Evolutionary conservation across 2,329 filamentous ascomycete genomes (phyloP).

Genomic region (Clonostachys sp.): DNA sequence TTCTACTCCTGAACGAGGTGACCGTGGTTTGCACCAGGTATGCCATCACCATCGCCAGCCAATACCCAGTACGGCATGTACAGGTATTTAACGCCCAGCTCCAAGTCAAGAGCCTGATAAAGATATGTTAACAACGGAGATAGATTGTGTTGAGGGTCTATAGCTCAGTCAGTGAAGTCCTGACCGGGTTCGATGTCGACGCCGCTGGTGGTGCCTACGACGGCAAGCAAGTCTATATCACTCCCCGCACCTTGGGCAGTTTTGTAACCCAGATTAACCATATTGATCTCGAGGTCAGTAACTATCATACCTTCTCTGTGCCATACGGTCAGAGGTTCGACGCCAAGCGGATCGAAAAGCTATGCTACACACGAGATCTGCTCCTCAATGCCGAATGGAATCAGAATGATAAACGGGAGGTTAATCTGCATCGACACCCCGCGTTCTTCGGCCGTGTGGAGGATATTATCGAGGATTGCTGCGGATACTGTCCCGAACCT

Average conservation of each 20-base stretch:
- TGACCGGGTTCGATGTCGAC: slow-evolving; percentile 86
- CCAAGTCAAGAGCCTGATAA: no score
- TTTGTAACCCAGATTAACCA: slow-evolving; percentile 81
- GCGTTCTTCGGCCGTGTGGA: slow-evolving; percentile 76
- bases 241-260: slow-evolving; percentile 70
- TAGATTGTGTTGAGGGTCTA: slow-evolving; percentile 83
- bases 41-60: slow-evolving; percentile 78
- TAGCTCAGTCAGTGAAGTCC: slow-evolving; percentile 76
- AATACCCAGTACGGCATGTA: slow-evolving; percentile 79
- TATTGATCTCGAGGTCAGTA: slow-evolving; percentile 76
- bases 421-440: slow-evolving; percentile 78
- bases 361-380: slow-evolving; percentile 77
- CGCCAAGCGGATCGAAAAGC: slow-evolving; percentile 72
- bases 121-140: background rate
- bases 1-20: slow-evolving; percentile 76
- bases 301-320: slow-evolving; percentile 74
- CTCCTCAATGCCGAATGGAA: slow-evolving; percentile 88
- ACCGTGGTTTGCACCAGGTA: slow-evolving; percentile 84
- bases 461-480: slow-evolving; percentile 77
- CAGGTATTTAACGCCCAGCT: slow-evolving; percentile 36
- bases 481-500: slow-evolving; percentile 70
- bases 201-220: slow-evolving; percentile 79
- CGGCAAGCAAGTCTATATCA: slow-evolving; percentile 73
- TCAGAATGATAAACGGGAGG: slow-evolving; percentile 65
- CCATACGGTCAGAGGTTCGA: slow-evolving; percentile 60